Percentiles rank a stretch among this genome's conserved stretches.
Evolutionary conservation across 768 basidiomycete species (phyloP).

Genomic region (Royoungia palumana): DNA sequence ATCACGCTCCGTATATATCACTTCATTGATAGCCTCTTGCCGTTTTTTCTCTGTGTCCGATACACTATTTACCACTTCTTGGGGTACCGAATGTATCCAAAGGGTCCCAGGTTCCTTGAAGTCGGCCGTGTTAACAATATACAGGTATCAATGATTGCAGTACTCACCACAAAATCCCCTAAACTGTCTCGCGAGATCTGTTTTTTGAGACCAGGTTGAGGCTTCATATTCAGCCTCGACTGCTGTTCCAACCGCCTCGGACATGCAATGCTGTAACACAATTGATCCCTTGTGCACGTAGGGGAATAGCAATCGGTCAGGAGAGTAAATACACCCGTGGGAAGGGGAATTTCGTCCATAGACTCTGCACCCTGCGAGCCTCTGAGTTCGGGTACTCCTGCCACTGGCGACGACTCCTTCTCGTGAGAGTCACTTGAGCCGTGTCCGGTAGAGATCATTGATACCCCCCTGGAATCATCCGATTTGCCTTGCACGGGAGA

Average conservation of each 20-base stretch:
- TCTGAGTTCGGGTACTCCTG: conserved; percentile 16
- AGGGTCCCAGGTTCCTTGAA: conserved; percentile 75
- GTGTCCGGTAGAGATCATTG: conserved; percentile 27
- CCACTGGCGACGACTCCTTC: conserved; percentile 30
- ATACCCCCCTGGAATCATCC: conserved; percentile 22
- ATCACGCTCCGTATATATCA: conserved; percentile 90
- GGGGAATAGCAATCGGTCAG: conserved; percentile 98
- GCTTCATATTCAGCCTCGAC: conserved; percentile 90
- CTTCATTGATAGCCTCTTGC: conserved; percentile 98
- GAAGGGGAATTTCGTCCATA: conserved; percentile 67
- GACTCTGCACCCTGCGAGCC: conserved; percentile 41
- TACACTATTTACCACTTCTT: conserved; percentile 90
- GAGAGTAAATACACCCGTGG: conserved; percentile 93
- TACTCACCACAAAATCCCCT: conserved; percentile 66
- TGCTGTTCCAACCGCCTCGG: conserved; percentile 93
- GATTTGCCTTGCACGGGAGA: conserved; percentile 22
- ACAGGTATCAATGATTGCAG: not conserved
- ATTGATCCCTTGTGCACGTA: conserved; percentile 86
- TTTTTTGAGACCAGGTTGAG: conserved; percentile 82
- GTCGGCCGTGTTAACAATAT: conserved; percentile 15
- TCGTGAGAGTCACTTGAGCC: conserved; percentile 36
- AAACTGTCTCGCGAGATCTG: conserved; percentile 80
- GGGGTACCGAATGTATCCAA: conserved; percentile 96
- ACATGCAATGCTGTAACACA: conserved; percentile 99
- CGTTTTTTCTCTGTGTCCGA: conserved; percentile 91